Conservation (phyloP, 768 basidiomycete species). For the Coprinopsis sp. region DNA sequence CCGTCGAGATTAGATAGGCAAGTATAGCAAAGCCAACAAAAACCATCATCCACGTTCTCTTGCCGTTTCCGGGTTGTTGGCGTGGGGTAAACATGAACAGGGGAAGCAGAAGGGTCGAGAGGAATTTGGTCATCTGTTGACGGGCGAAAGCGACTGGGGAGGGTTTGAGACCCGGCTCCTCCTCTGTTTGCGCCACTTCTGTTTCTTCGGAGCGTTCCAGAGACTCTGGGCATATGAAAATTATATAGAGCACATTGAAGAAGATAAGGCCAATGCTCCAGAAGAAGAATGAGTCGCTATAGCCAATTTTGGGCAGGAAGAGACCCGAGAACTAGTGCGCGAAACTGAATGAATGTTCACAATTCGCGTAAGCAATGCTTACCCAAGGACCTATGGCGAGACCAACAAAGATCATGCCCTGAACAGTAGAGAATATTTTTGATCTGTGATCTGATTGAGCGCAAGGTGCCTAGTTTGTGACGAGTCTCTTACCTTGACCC, state of each 20-base stretch:
- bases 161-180: conserved; percentile 23
- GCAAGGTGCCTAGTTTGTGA: too few relatives aligned
- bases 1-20: conserved; percentile 58
- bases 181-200: conserved; percentile 15
- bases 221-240: conserved; percentile 54
- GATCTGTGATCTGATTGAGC: conserved; percentile 28
- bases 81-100: conserved; percentile 67
- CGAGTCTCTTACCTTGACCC: conserved; percentile 37
- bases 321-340: conserved; percentile 38
- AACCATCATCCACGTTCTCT: conserved; percentile 72
- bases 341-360: neutral
- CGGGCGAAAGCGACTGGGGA: conserved; percentile 25
- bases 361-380: conserved; percentile 22
- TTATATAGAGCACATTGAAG: conserved; percentile 33
- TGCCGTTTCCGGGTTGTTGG: conserved; percentile 33
- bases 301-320: conserved; percentile 52
- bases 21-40: conserved; percentile 62
- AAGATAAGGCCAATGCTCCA: conserved; percentile 37
- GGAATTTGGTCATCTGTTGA: conserved; percentile 23
- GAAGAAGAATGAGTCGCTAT: conserved; percentile 46
- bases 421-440: conserved; percentile 57
- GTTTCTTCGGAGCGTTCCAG: conserved; percentile 25
- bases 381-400: conserved; percentile 77
- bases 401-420: conserved; percentile 74
- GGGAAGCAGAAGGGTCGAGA: conserved; percentile 52